phyloP scores from a whole-genome alignment of 805 yeast species.

The Wickerhamiella vanderwaltii region DNA sequence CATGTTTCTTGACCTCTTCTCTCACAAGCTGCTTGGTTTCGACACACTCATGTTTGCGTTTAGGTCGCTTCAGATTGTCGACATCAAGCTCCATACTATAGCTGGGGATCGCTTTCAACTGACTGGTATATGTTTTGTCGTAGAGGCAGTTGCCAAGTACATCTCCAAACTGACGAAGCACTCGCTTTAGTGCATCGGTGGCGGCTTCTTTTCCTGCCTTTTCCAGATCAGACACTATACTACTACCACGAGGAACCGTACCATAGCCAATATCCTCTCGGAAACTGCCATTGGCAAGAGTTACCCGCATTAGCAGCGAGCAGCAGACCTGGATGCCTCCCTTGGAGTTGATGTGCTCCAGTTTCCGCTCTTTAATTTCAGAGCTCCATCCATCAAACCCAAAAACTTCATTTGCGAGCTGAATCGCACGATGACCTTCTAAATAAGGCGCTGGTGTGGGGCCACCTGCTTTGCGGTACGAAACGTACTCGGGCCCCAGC shows the following conservation, averaged over 20 bases:
- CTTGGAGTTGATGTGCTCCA: slow-evolving; percentile 34
- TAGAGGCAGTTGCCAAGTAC: slow-evolving; percentile 51
- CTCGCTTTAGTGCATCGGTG: slow-evolving; percentile 59
- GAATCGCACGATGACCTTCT: slow-evolving; percentile 64
- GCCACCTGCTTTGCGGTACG: slow-evolving; percentile 41
- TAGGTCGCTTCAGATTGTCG: slow-evolving; percentile 2
- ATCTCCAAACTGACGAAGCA: slow-evolving; percentile 56
- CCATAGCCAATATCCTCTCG: slow-evolving; percentile 65
- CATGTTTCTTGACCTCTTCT: background rate
- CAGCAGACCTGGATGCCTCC: slow-evolving; percentile 26
- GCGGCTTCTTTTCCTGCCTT: slow-evolving; percentile 72
- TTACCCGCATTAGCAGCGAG: slow-evolving; percentile 39
- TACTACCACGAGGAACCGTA: slow-evolving; percentile 28
- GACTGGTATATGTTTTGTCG: slow-evolving; percentile 39
- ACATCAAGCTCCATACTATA: slow-evolving; percentile 16
- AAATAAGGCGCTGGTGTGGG: slow-evolving; percentile 41
- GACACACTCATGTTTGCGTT: background rate
- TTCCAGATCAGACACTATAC: slow-evolving; percentile 52
- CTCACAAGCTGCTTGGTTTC: background rate
- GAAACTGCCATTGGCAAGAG: slow-evolving; percentile 59
- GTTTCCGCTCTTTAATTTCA: slow-evolving; percentile 43
- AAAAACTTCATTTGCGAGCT: slow-evolving; percentile 61
- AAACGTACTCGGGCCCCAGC: slow-evolving; percentile 29
- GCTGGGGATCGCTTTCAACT: slow-evolving; percentile 34
- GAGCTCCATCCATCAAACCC: slow-evolving; percentile 73